Percentiles rank a stretch among this genome's conserved stretches.
Conservation (phyloP, 2,329 filamentous ascomycete species). For the Aspergillus costaricaensis region DNA sequence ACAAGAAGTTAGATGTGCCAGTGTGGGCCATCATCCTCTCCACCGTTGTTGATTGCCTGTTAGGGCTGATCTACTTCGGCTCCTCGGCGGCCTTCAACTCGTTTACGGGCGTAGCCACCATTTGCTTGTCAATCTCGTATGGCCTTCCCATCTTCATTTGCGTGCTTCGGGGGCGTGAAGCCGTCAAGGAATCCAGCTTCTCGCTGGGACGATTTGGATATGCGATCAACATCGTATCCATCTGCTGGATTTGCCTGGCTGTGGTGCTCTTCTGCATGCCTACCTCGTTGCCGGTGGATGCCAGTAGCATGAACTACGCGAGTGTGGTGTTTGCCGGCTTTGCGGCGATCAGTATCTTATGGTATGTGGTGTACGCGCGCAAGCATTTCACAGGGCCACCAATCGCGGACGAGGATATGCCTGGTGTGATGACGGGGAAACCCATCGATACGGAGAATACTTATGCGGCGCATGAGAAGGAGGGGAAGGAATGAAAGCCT, state of each 20-base stretch:
- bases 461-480: constrained; percentile 19
- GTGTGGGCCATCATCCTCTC: constrained; percentile 70
- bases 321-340: constrained; percentile 67
- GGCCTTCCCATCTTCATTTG: constrained; percentile 74
- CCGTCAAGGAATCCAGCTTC: constrained; percentile 66
- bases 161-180: constrained; percentile 65
- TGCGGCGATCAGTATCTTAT: constrained; percentile 59
- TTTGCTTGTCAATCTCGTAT: constrained; percentile 74
- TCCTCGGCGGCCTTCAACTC: constrained; percentile 75
- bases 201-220: constrained; percentile 70
- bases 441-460: constrained; percentile 37
- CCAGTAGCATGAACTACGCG: constrained; percentile 66
- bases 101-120: constrained; percentile 78
- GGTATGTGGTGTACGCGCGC: constrained; percentile 65
- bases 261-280: constrained; percentile 78
- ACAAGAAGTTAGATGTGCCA: constrained; percentile 67
- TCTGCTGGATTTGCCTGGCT: constrained; percentile 71
- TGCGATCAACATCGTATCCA: constrained; percentile 66
- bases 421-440: constrained; percentile 36
- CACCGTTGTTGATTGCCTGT: constrained; percentile 66
- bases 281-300: constrained; percentile 58
- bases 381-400: constrained; percentile 65
- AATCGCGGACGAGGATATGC: constrained; percentile 31
- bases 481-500: constrained; percentile 1
- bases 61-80: constrained; percentile 79